Percentiles rank a stretch among this genome's conserved stretches.
phyloP scores from a whole-genome alignment of 2,329 filamentous ascomycete genomes.

The Aschersonia sp. region DNA sequence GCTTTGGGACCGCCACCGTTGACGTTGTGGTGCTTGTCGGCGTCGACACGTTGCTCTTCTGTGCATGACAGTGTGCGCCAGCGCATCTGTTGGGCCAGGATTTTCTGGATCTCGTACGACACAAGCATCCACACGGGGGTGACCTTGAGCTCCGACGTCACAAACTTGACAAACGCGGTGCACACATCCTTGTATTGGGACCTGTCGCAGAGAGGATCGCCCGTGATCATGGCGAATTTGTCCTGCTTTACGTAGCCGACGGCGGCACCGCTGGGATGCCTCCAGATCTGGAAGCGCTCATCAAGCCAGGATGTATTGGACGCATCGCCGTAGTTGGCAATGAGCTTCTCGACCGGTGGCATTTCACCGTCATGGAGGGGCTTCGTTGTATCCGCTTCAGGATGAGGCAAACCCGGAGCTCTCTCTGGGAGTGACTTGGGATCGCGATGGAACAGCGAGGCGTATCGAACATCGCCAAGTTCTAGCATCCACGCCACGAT shows the following conservation, averaged over 20 bases:
- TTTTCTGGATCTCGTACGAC: slow-evolving; percentile 63
- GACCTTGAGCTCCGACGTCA: slow-evolving; percentile 53
- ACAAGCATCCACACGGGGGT: slow-evolving; percentile 84
- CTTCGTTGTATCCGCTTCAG: slow-evolving; percentile 64
- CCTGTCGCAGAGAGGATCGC: slow-evolving; percentile 72
- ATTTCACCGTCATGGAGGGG: slow-evolving; percentile 35
- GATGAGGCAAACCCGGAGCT: slow-evolving; percentile 58
- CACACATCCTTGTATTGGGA: slow-evolving; percentile 65
- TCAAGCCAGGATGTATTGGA: slow-evolving; percentile 92
- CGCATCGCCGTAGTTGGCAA: slow-evolving; percentile 90
- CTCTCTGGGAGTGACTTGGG: slow-evolving; percentile 71
- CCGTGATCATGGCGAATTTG: slow-evolving; percentile 71
- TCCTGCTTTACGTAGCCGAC: slow-evolving; percentile 67
- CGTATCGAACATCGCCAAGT: slow-evolving; percentile 78
- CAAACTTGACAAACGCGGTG: slow-evolving; percentile 57
- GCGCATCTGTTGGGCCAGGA: slow-evolving; percentile 64
- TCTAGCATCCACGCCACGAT: slow-evolving; percentile 76
- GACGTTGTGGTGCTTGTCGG: slow-evolving; percentile 50
- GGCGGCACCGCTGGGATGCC: slow-evolving; percentile 71
- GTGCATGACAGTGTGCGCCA: slow-evolving; percentile 85
- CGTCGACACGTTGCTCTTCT: slow-evolving; percentile 77
- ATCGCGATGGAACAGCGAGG: slow-evolving; percentile 76
- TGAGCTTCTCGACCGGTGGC: slow-evolving; percentile 70
- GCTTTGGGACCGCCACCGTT: slow-evolving; percentile 55
- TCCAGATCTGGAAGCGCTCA: slow-evolving; percentile 77